Conservation (phyloP, 2,329 filamentous ascomycete species). For the Fusarium chuoi region DNA sequence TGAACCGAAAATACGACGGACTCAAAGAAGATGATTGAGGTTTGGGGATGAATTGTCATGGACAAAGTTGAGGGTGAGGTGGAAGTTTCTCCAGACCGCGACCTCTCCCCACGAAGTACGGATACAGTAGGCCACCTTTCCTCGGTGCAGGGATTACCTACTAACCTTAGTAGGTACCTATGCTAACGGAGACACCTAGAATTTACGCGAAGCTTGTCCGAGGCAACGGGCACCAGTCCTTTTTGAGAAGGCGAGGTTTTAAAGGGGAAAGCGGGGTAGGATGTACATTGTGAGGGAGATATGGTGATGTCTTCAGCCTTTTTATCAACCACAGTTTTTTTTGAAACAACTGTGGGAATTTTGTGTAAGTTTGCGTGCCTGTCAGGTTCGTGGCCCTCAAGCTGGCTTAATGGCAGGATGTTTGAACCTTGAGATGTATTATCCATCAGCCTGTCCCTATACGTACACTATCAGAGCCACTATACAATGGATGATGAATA, state of each 20-base stretch:
- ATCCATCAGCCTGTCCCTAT: background rate
- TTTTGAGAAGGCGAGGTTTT: slow-evolving; percentile 15
- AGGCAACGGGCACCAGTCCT: slow-evolving; percentile 24
- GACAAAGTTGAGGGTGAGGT: slow-evolving; percentile 53
- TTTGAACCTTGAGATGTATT: background rate
- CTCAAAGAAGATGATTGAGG: slow-evolving; percentile 40
- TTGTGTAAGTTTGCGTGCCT: background rate
- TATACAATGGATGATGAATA: background rate
- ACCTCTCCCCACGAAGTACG: slow-evolving; percentile 45
- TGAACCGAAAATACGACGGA: slow-evolving; percentile 37
- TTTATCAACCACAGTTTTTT: background rate
- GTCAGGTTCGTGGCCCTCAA: background rate
- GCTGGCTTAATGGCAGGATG: background rate
- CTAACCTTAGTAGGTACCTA: no score
- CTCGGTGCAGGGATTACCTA: slow-evolving; percentile 35
- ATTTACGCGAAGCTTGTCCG: slow-evolving; percentile 47
- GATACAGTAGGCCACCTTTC: slow-evolving; percentile 39
- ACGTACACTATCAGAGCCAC: background rate
- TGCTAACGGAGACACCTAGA: slow-evolving; percentile 37
- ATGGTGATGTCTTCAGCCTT: slow-evolving; percentile 7
- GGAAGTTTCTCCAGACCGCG: slow-evolving; percentile 52
- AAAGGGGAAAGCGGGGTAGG: slow-evolving; percentile 36
- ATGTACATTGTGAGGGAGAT: slow-evolving; percentile 9
- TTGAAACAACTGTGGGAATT: background rate
- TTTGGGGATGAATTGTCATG: slow-evolving; percentile 41